phyloP scores from a whole-genome alignment of 129 eudicot species.

The Artemisia annua region DNA sequence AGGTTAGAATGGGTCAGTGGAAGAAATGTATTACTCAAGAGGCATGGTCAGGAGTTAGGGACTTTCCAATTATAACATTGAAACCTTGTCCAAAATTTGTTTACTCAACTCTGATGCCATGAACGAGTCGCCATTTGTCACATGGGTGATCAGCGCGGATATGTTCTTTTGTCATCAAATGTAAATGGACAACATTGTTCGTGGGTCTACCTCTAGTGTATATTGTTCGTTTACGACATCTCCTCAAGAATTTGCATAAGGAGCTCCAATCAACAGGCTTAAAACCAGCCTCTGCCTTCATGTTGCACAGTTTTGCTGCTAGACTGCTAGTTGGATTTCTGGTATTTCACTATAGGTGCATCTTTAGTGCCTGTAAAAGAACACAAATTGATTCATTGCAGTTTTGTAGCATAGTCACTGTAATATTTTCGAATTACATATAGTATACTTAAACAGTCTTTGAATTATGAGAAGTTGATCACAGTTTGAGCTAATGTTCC shows the following conservation, averaged over 20 bases:
- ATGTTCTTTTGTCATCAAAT: not conserved
- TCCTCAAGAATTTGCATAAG: not conserved
- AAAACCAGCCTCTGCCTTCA: constrained; percentile 16
- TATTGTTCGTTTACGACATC: not conserved
- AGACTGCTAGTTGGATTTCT: constrained; percentile 14
- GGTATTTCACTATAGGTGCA: constrained; percentile 22
- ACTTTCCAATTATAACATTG: constrained; percentile 61
- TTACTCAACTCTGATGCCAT: not conserved
- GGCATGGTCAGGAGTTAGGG: constrained; percentile 78
- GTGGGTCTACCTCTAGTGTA: constrained; percentile 11
- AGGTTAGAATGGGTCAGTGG: constrained; percentile 78
- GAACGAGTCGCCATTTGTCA: too few species aligned
- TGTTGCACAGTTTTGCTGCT: not conserved
- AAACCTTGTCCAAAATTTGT: not conserved
- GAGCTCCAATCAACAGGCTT: not conserved
- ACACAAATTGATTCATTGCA: constrained; percentile 24
- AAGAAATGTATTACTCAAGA: constrained; percentile 57
- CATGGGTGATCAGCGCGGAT: too few species aligned
- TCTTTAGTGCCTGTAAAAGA: constrained; percentile 22
- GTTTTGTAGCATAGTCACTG: constrained; percentile 15
- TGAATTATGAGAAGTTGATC: not conserved
- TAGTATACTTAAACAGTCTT: constrained; percentile 10
- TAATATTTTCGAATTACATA: constrained; percentile 9
- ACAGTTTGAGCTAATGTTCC: not conserved
- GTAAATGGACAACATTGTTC: constrained; percentile 11